Base-by-base conservation (phyloP, 2,329 filamentous ascomycete species). In the Fusarium lyarnte region DNA sequence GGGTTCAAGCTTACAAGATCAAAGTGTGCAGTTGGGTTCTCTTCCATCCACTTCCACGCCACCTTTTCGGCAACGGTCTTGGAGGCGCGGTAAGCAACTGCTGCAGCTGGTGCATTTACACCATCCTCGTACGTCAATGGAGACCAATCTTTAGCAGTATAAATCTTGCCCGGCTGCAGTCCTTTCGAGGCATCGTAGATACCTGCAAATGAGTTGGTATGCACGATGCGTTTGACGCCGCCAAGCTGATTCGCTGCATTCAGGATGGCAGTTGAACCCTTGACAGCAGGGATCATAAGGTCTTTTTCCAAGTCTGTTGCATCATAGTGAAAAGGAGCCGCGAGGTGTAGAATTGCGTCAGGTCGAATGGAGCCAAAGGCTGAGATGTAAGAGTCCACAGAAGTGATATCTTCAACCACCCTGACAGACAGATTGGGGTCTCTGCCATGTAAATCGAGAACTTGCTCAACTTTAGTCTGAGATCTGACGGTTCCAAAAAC, bases 121-220 rank as follows among this genome's bases (percentile, higher is more conserved):
- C 63, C 63, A 36, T 65, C 63, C 5, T 64, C 47, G 2, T 65
- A 65, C 0, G 59, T 64, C 41, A 64, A 49, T 1, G 63, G 63
- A 1, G 63, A 65, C 63, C 63, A 65, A 8, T 64, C 63, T 5
- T 57, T 27, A 2, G 59, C 41, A 8, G 59, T 65, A 6, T 65
- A 65, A 5, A 57, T 16, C 13, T 65, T 65, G 3, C 35, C 63
- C 3, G 59, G 47, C 23, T 65, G 63, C 10, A 36, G 29, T 17
- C 63, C 59, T 13, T 65, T 65, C 0, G 63, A 42, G 4, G 63
- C 63, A 25, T 65, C 63, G 8, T 65, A 65, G 17, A 65, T 65
- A 3, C 63, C 63, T 12, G 63, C 63, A 23, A 65, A 65, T 1
- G 63, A 65, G 8, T 65, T 65, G 33, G 63, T 65, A 11, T 65